Evolutionary conservation across 768 basidiomycete genomes (phyloP), one percentile per base, ranked within the genome.

Genomic region (Boletus tylopilopsis): DNA sequence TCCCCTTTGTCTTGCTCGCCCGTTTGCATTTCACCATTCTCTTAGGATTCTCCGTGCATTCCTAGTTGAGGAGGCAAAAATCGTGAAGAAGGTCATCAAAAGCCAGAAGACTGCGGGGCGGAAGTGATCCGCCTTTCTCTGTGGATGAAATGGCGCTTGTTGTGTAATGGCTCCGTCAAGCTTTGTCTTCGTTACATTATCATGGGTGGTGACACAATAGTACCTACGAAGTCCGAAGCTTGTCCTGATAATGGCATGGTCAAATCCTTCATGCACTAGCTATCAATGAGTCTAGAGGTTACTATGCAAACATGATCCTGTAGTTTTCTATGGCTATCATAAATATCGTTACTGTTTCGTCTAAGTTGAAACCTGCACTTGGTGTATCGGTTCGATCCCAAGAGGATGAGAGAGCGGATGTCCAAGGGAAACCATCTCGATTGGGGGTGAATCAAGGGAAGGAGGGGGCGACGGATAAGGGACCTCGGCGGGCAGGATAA

Each of bases 31-130:
- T 51, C 16, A 44, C 19, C 11, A 19, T 33, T n/a, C 37, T 29
- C 33, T 33, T 55, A 97, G 96, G 56, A 94, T 99, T 62, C 87
- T 98, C 61, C 90, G 96, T 52, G 94, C 96, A 56, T 99, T 99
- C 85, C 75, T 99, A 53, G 90, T 99, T 34, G 96, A 98, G 79
- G 96, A 99, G 78, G 96, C 96, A 38, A 98, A 98, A 80, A 98
- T 99, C 63, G 96, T 99, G 68, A 99, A 99, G 86, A 87, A 83
- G 75, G 95, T 98, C 61, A 94, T 97, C 80, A 96, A 96, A 79
- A 86, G 87, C 67, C 91, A 81, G 70, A 68, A 62, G 54, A 59
- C 63, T 16, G 41, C 38, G 27, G 10, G 39, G 24, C 64, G 54
- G 23, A 68, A 68, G 58, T 68, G 54, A 64, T 49, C 3, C 11